Evolutionary conservation across 2,329 filamentous ascomycete species (phyloP).

Genomic region (Botrytis elliptica): DNA sequence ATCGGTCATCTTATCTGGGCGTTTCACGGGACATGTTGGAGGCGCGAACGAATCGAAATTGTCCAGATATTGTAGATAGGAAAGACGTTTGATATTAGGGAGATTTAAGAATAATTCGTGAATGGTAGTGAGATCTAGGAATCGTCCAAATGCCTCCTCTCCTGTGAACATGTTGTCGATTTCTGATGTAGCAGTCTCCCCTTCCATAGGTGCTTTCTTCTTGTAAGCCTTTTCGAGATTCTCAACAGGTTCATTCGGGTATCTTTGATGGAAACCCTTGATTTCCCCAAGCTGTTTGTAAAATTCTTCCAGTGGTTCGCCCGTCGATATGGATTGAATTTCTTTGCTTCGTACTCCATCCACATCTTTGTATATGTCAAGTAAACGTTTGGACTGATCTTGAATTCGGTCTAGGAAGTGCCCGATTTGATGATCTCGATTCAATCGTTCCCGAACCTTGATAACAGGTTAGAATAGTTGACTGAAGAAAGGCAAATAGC

Average conservation of each 20-base stretch:
- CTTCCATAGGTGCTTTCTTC: conserved; percentile 61
- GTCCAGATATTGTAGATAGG: conserved; percentile 91
- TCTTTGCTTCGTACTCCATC: conserved; percentile 72
- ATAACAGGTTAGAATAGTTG: neutral
- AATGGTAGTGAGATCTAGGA: conserved; percentile 79
- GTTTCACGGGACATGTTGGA: conserved; percentile 71
- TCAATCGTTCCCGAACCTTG: conserved; percentile 83
- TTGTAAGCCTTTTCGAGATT: conserved; percentile 94
- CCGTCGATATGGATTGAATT: conserved; percentile 77
- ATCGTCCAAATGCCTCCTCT: conserved; percentile 90
- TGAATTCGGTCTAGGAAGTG: conserved; percentile 87
- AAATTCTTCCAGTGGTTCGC: conserved; percentile 87
- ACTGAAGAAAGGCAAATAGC: neutral
- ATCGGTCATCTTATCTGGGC: conserved; percentile 84
- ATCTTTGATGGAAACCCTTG: conserved; percentile 83
- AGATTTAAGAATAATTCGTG: conserved; percentile 92
- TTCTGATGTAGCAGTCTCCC: conserved; percentile 61
- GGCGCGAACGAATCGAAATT: conserved; percentile 82
- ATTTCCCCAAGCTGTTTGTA: conserved; percentile 80
- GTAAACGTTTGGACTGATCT: conserved; percentile 74
- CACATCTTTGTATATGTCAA: conserved; percentile 81
- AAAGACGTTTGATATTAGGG: conserved; percentile 77
- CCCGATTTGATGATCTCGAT: conserved; percentile 87
- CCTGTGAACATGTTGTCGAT: conserved; percentile 93
- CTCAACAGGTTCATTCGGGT: conserved; percentile 92